Conservation (phyloP, 495 filamentous ascomycete genomes). For the Xylaria nigripes region DNA sequence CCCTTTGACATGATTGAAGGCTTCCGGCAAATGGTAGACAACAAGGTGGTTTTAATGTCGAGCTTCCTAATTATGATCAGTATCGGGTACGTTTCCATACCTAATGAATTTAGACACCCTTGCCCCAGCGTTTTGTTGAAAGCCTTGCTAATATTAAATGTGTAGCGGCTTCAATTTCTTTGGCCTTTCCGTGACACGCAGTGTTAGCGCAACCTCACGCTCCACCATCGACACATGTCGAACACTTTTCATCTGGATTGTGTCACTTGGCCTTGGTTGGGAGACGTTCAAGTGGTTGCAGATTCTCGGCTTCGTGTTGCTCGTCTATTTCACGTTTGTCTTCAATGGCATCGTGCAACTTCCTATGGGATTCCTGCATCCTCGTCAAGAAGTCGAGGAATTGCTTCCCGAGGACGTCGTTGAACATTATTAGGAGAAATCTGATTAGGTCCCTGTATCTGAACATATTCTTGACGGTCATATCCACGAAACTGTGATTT, state of each 20-base stretch:
- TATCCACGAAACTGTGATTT: not conserved
- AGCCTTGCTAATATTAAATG: not conserved
- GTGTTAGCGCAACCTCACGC: conserved; percentile 80
- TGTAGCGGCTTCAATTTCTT: conserved; percentile 95
- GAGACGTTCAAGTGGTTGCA: conserved; percentile 98
- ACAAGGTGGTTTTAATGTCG: conserved; percentile 61
- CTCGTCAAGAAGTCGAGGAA: conserved; percentile 53
- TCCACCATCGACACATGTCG: conserved; percentile 96
- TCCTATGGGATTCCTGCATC: conserved; percentile 50
- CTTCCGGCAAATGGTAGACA: conserved; percentile 62
- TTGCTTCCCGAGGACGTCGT: conserved; percentile 80
- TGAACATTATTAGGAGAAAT: conserved; percentile 50
- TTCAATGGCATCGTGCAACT: conserved; percentile 88
- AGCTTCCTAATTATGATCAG: conserved; percentile 90
- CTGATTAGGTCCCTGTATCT: not conserved
- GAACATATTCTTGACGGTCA: not conserved
- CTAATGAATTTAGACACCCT: not conserved
- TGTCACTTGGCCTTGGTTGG: conserved; percentile 89
- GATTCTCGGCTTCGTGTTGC: conserved; percentile 73
- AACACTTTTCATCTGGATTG: conserved; percentile 96
- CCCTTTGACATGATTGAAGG: conserved; percentile 88
- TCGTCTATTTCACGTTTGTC: conserved; percentile 94
- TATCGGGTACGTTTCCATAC: conserved; percentile 62
- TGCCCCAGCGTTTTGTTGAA: not conserved
- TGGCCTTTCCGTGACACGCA: conserved; percentile 82